A percentile compares a stretch with the other conserved stretches of the same genome.
Conservation (phyloP, 2,329 filamentous ascomycete genomes). For the Hansfordia pulvinata region DNA sequence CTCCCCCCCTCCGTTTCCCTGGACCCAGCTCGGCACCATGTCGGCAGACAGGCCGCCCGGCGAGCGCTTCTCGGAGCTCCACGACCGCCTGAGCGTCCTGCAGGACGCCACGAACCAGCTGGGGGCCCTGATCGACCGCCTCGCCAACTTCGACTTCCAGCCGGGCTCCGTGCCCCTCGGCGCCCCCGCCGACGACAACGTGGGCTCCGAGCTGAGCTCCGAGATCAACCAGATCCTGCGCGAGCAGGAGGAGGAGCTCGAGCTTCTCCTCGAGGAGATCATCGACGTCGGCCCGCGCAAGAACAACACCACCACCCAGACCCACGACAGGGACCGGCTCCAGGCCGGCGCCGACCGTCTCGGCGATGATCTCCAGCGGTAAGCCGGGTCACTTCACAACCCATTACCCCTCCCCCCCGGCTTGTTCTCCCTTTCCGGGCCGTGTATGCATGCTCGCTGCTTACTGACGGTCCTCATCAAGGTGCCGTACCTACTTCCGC, state of each 20-base stretch:
- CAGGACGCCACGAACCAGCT: constrained; percentile 50
- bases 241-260: constrained; percentile 71
- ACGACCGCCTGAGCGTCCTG: constrained; percentile 43
- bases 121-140: constrained; percentile 42
- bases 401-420: too few relatives aligned
- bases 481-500: constrained; percentile 55
- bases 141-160: constrained; percentile 43
- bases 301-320: constrained; percentile 33
- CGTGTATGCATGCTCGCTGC: not conserved
- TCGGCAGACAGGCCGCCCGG: too few relatives aligned
- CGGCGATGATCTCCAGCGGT: constrained; percentile 59
- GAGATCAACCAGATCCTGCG: constrained; percentile 73
- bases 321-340: constrained; percentile 51
- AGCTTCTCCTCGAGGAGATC: constrained; percentile 65
- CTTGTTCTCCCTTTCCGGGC: not conserved
- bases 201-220: constrained; percentile 57
- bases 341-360: constrained; percentile 54
- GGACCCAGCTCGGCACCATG: too few relatives aligned
- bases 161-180: constrained; percentile 41
- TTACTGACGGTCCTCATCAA: constrained; percentile 16
- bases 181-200: constrained; percentile 33
- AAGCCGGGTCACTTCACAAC: too few relatives aligned
- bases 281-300: constrained; percentile 47
- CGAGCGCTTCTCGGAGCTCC: constrained; percentile 44
- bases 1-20: too few relatives aligned